These are phyloP conservation scores for Begonia masoniana DNA, from an alignment of 306 rosid species.

Conservation along the genomic window DNA sequence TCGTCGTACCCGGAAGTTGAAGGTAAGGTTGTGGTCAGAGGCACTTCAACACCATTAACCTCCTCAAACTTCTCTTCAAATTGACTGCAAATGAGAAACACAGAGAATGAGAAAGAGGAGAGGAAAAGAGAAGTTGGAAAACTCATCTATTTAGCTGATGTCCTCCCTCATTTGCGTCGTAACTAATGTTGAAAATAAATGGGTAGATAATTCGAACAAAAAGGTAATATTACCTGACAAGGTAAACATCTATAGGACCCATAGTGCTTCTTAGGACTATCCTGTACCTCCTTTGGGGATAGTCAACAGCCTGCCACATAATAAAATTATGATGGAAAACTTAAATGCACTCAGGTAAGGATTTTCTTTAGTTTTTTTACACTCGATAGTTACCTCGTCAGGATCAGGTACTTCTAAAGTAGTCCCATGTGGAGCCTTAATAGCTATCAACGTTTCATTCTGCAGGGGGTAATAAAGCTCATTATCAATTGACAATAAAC, in stretches of 20 bases:
- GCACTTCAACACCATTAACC: slow-evolving; percentile 56
- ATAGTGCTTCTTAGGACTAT: slow-evolving; percentile 90
- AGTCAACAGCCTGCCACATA: slow-evolving; percentile 65
- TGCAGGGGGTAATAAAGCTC: slow-evolving; percentile 17
- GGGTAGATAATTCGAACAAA: neutral
- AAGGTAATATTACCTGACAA: slow-evolving; percentile 59
- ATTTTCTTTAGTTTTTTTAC: neutral
- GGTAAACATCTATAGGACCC: slow-evolving; percentile 99
- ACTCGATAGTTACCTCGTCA: slow-evolving; percentile 73
- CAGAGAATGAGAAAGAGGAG: no score
- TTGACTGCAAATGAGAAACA: slow-evolving; percentile 35
- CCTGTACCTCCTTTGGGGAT: slow-evolving; percentile 93
- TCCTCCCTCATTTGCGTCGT: no score
- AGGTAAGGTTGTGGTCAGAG: slow-evolving; percentile 28
- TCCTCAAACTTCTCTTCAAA: slow-evolving; percentile 96
- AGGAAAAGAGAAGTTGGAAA: no score
- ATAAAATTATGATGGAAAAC: slow-evolving; percentile 18
- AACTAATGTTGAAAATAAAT: no score
- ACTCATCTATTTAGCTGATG: no score
- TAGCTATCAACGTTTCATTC: slow-evolving; percentile 95
- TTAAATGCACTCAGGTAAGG: neutral
- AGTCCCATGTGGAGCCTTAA: slow-evolving; percentile 97
- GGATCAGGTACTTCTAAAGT: slow-evolving; percentile 99
- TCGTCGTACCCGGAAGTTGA: slow-evolving; percentile 42
- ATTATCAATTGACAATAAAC: neutral